Percentiles rank a stretch among this genome's conserved stretches.
These are phyloP conservation scores for Heimioporus sp. DNA, from an alignment of 768 basidiomycete species.

Conservation along the genomic window DNA sequence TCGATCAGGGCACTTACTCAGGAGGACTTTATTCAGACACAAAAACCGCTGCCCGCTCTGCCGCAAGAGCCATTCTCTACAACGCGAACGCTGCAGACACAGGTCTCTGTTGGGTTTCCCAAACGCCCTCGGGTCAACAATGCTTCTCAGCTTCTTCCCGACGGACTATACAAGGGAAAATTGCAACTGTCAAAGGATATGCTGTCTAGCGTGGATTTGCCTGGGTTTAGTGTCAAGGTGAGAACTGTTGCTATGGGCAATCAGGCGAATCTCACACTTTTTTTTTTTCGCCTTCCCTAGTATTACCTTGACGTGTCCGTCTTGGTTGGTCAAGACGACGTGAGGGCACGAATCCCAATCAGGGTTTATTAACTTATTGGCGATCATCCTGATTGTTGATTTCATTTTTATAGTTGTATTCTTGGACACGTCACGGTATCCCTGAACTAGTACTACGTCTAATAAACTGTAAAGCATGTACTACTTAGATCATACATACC, in stretches of 20 bases:
- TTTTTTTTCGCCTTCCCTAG: constrained; percentile 31
- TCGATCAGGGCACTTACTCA: constrained; percentile 23
- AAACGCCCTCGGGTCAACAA: constrained; percentile 56
- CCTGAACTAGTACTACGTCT: too few relatives aligned
- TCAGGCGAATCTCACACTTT: constrained; percentile 3
- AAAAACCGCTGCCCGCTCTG: constrained; percentile 28
- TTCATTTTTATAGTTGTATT: background rate
- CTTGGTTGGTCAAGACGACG: constrained; percentile 58
- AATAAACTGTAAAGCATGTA: constrained; percentile 8
- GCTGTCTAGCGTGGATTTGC: constrained; percentile 66
- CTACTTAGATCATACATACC: background rate
- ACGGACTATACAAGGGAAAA: constrained; percentile 64
- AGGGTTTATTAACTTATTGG: constrained; percentile 43
- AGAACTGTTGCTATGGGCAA: constrained; percentile 16
- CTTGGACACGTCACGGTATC: background rate
- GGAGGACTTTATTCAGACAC: constrained; percentile 2
- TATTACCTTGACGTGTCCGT: constrained; percentile 76
- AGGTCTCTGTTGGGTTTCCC: constrained; percentile 65
- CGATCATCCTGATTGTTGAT: background rate
- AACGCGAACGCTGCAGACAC: constrained; percentile 30
- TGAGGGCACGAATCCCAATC: constrained; percentile 61
- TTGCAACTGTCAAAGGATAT: constrained; percentile 55
- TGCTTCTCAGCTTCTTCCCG: constrained; percentile 54
- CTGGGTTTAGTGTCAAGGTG: constrained; percentile 67
- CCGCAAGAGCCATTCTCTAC: constrained; percentile 18